Evolutionary conservation across 352 stramenopile genomes (phyloP), one percentile per base, ranked within the genome.

Genomic region (Saprolegnia diclina): DNA sequence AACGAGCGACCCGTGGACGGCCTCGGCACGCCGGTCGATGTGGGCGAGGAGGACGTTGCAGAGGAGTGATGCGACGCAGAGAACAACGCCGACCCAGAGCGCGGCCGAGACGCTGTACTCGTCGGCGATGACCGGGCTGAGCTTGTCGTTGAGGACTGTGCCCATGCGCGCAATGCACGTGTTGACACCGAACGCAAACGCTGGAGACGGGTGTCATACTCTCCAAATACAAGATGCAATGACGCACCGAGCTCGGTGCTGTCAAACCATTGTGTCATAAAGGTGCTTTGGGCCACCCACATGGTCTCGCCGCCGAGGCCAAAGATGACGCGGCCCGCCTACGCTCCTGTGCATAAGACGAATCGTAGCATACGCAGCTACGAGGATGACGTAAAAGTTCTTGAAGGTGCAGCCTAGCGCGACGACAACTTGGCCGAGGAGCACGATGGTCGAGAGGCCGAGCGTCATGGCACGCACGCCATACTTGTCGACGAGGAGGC

Each of bases 231-330:
- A 40, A 66, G 26, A 0, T 4, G 18, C 11, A 37, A 59, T 1
- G 19, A 16, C 37, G n/a, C 45, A 73, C 71, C 70, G 13, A 89
- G 37, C 45, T 91, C 81, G 21, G 67, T 77, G 4, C 74, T 77
- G 52, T 75, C 63, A 71, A 92, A 92, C 85, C 85, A 92, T 11
- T 74, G 44, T 11, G 76, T 77, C 18, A 90, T 48, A 21, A 91
- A 73, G 5, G 82, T 80, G 24, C 71, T 81, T 61, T 82, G 73
- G 11, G 77, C 79, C 4, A 92, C 85, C 53, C 59, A 79, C 9
- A 92, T 64, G 13, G 70, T 85, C 65, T 92, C 85, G 14, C 80
- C 83, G 22, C 85, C 85, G 0, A 92, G 65, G 9, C 85, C 85
- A 73, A 84, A 91, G 38, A 92, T 64, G 24, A 85, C 65, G 44